These are phyloP conservation scores for Mycena filopes DNA, from an alignment of 768 basidiomycete genomes.

Conservation along the genomic window DNA sequence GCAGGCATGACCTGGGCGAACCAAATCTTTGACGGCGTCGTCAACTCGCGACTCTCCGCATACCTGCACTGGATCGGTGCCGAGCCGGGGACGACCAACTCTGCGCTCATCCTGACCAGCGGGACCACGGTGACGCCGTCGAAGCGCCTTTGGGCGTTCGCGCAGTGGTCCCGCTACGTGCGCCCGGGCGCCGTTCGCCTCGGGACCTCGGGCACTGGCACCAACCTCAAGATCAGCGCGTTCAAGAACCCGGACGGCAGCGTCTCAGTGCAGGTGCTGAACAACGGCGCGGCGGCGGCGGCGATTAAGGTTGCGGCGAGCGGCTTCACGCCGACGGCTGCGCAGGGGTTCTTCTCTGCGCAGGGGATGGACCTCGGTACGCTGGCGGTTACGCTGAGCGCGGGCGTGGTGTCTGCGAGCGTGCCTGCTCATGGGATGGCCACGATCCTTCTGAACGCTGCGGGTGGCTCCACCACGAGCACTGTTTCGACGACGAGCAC, in stretches of 20 bases:
- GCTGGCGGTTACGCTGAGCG: slow-evolving; percentile 5
- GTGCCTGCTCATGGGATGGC: slow-evolving; percentile 24
- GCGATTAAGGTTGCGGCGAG: slow-evolving; percentile 2
- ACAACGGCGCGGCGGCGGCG: slow-evolving; percentile 14
- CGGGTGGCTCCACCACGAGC: background rate
- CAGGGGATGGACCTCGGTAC: slow-evolving; percentile 15
- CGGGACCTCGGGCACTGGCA: slow-evolving; percentile 8
- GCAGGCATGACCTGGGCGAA: slow-evolving; percentile 29
- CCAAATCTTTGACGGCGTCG: slow-evolving; percentile 21
- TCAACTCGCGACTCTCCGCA: slow-evolving; percentile 19
- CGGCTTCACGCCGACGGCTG: slow-evolving; percentile 13
- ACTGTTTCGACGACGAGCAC: no score
- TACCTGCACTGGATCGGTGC: slow-evolving; percentile 28
- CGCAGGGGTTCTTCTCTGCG: slow-evolving; percentile 6
- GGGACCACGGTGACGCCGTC: slow-evolving; percentile 19
- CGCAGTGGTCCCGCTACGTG: slow-evolving; percentile 28
- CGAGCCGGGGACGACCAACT: slow-evolving; percentile 25
- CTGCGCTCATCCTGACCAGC: slow-evolving; percentile 9
- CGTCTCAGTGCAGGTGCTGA: slow-evolving; percentile 18
- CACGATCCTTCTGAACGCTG: slow-evolving; percentile 15
- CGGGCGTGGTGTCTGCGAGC: slow-evolving; percentile 5
- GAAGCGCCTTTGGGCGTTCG: slow-evolving; percentile 29
- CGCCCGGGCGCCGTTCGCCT: slow-evolving; percentile 28
- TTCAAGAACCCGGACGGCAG: slow-evolving; percentile 30
- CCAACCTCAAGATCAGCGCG: slow-evolving; percentile 19